phyloP scores from a whole-genome alignment of 257 asterid genomes.

The Lycium barbarum region DNA sequence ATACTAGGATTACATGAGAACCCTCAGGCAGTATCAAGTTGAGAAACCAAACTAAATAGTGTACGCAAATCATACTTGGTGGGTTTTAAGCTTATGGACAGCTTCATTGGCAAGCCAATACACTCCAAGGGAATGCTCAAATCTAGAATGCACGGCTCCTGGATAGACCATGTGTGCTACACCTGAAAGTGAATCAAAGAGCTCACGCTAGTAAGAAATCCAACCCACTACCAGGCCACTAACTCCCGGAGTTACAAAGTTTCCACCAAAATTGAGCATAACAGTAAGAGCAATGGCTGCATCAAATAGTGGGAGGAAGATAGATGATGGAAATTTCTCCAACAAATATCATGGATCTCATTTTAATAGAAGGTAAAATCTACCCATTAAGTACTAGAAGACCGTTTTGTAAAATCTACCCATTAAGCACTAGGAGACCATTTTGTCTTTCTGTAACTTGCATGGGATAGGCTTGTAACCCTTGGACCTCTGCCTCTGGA shows the following conservation, averaged over 20 bases:
- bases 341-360: neutral
- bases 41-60: slow-evolving; percentile 9
- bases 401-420: neutral
- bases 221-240: neutral
- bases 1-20: slow-evolving; percentile 14
- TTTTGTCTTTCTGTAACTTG: slow-evolving; percentile 16
- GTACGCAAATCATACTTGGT: slow-evolving; percentile 52
- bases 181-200: slow-evolving; percentile 52
- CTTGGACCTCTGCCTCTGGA: slow-evolving; percentile 18
- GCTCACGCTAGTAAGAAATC: slow-evolving; percentile 9
- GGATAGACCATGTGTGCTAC: slow-evolving; percentile 89
- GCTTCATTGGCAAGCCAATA: slow-evolving; percentile 94
- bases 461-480: neutral
- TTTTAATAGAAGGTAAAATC: neutral
- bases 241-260: neutral
- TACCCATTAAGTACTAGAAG: slow-evolving; percentile 18
- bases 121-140: slow-evolving; percentile 91
- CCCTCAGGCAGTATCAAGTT: slow-evolving; percentile 1
- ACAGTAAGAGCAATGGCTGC: neutral
- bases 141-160: slow-evolving; percentile 82
- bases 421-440: slow-evolving; percentile 14
- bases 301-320: neutral
- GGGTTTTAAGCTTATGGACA: slow-evolving; percentile 67
- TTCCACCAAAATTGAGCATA: neutral
- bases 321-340: neutral